Conservation (phyloP, 352 stramenopile species). For the Globisporangium uncinulatum region DNA sequence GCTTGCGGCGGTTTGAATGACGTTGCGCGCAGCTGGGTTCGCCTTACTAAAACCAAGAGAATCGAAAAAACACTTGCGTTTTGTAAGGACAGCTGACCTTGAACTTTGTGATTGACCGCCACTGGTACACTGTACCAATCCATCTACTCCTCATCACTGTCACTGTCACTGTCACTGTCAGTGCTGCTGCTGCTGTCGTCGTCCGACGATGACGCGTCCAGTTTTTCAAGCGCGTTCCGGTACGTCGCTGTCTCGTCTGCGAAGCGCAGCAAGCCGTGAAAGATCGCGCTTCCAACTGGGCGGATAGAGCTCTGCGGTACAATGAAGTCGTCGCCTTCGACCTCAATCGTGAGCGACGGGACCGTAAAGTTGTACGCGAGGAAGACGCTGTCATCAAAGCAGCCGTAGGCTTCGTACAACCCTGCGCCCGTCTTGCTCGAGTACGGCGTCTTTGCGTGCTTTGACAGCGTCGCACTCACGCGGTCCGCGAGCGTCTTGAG, state of each 20-base stretch:
- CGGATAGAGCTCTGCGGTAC: slow-evolving; percentile 52
- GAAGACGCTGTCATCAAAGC: slow-evolving; percentile 62
- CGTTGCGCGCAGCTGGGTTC: no score
- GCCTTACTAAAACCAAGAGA: no score
- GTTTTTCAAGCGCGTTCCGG: background rate
- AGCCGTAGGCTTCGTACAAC: slow-evolving; percentile 67
- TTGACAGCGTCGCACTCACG: slow-evolving; percentile 45
- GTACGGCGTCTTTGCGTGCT: slow-evolving; percentile 31
- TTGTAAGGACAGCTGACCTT: no score
- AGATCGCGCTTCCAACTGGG: slow-evolving; percentile 42
- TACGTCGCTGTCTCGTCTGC: slow-evolving; percentile 46
- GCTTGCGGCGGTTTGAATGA: no score
- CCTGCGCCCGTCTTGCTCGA: slow-evolving; percentile 41
- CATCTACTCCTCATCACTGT: no score
- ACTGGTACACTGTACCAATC: no score
- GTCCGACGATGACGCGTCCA: background rate
- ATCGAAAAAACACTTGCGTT: no score
- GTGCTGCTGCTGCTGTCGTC: background rate
- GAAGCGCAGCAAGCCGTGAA: slow-evolving; percentile 54
- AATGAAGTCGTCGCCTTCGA: slow-evolving; percentile 67
- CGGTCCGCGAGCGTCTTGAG: slow-evolving; percentile 38
- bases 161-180: no score
- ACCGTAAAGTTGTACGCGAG: slow-evolving; percentile 55
- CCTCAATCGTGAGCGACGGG: slow-evolving; percentile 61
- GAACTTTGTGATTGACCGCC: no score